phyloP scores from a whole-genome alignment of 345 rosid species.

The Aegle marmelos region DNA sequence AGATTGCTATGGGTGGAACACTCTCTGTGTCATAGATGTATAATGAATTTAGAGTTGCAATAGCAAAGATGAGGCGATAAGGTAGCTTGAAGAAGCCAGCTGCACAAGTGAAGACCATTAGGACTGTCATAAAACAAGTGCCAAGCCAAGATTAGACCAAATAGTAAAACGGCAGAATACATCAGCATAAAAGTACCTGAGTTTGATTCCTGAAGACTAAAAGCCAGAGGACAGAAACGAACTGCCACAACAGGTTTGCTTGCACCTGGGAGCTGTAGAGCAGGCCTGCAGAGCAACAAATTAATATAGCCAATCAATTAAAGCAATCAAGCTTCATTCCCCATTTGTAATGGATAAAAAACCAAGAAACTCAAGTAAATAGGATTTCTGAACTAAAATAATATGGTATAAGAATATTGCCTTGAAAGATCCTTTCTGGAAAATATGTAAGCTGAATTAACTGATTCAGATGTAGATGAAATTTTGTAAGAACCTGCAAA shows the following conservation, averaged over 20 bases:
- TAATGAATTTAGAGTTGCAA: constrained; percentile 85
- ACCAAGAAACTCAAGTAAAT: neutral
- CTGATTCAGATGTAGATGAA: constrained; percentile 54
- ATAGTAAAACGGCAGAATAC: neutral
- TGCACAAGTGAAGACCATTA: constrained; percentile 30
- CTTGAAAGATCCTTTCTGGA: constrained; percentile 92
- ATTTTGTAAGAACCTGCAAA: constrained; percentile 70
- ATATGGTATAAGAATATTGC: constrained; percentile 27
- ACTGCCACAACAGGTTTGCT: constrained; percentile 89
- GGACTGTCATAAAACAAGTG: constrained; percentile 3
- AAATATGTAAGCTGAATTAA: constrained; percentile 75
- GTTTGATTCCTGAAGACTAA: constrained; percentile 51
- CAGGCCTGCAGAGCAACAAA: constrained; percentile 55
- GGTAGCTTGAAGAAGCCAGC: constrained; percentile 89
- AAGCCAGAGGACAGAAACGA: constrained; percentile 80
- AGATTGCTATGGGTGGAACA: constrained; percentile 61
- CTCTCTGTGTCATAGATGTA: constrained; percentile 89
- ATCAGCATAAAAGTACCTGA: constrained; percentile 44
- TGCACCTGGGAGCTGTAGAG: constrained; percentile 82
- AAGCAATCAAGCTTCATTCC: neutral
- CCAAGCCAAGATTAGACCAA: neutral
- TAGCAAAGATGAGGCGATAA: constrained; percentile 80
- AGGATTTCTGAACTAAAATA: neutral
- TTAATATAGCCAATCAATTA: neutral
- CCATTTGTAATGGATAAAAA: neutral